These are phyloP conservation scores for Vicia villosa DNA, from an alignment of 306 rosid species.

Conservation along the genomic window DNA sequence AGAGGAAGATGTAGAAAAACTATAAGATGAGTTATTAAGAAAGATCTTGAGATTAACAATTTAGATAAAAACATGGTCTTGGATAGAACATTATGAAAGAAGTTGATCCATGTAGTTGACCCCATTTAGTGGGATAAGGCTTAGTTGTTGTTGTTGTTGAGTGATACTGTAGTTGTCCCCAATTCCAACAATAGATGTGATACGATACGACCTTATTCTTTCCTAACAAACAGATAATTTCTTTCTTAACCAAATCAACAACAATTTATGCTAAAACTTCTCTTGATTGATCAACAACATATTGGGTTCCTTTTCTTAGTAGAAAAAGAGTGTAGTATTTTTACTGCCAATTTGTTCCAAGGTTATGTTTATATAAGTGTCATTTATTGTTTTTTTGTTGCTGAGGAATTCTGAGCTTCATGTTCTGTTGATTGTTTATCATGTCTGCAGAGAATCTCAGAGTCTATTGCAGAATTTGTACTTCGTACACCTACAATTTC, in stretches of 20 bases:
- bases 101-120: too few species aligned
- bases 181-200: conserved; percentile 1
- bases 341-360: conserved; percentile 2
- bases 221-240: conserved; percentile 6
- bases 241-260: background rate
- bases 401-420: conserved; percentile 1
- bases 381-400: background rate
- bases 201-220: background rate
- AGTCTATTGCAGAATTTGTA: conserved; percentile 58
- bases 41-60: too few species aligned
- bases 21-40: too few species aligned
- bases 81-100: too few species aligned
- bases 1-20: too few species aligned
- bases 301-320: background rate
- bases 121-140: too few species aligned
- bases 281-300: conserved; percentile 9
- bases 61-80: too few species aligned
- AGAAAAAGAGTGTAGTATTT: background rate
- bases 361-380: conserved; percentile 10
- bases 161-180: conserved; percentile 2
- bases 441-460: conserved; percentile 62
- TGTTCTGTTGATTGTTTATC: conserved; percentile 31
- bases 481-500: conserved; percentile 53
- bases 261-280: background rate
- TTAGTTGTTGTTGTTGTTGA: too few species aligned